Base-by-base conservation (phyloP, 2,329 filamentous ascomycete genomes). In the Colletotrichum echinochloae region DNA sequence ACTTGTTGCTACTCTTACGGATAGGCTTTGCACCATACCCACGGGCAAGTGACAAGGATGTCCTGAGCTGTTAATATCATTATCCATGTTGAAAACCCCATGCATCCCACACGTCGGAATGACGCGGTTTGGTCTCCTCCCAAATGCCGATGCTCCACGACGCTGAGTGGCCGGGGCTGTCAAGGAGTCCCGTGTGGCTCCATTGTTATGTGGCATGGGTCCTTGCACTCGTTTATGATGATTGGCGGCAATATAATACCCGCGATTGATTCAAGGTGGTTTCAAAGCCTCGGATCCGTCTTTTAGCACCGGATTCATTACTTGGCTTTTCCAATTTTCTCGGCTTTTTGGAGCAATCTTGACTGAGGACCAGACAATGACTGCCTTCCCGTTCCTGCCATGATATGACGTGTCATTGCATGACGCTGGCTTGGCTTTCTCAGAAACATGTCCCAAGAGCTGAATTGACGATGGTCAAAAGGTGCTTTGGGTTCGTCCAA, bases 121-220 rank as follows among this genome's bases (percentile, higher is more conserved):
- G 57, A 67, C 37, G 49, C 59, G 41, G 20, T 49, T 41, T 62
- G 44, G 56, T 48, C 44, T 2, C 33, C 30, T 39, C 26, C 41
- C 37, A 20, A 23, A 30, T 60, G 14, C 44, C n/a, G 26, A 16
- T 30, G 23, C 54, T 52, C 46, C 54, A 23, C 26, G 20, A 33
- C 41, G 56, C 54, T 60, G 66, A 60, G 20, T 55, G 63, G 23
- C 54, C 5, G 30, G 51, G n/a, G 49, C 60, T 44, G 56, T 56
- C 66, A 56, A 61, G 60, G 55, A 56, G 49, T 60, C 49, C 33
- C 4, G 30, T 49, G 6, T 20, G 49, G 55, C 44, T 41, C 66
- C 66, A 61, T 44, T 52, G 30, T 37, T 61, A 41, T 60, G 62
- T 56, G 49, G 56, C 62, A 49, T 56, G 37, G 48, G 56, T 61